Base-by-base conservation (phyloP, 2,329 filamentous ascomycete genomes). In the Davidsoniella australis region DNA sequence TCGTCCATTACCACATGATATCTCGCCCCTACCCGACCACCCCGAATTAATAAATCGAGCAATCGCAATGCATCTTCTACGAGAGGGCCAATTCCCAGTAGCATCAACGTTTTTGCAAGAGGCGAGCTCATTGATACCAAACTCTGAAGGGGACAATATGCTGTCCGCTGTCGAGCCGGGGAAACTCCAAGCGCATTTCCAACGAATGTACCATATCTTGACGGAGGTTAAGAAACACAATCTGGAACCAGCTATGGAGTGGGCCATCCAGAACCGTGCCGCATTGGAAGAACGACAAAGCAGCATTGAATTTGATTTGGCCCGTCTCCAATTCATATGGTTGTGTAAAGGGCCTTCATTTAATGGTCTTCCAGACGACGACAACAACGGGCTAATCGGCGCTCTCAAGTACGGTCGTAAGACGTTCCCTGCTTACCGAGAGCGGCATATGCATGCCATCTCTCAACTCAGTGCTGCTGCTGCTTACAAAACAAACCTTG, bases 241-340 rank as follows among this genome's bases (percentile, higher is more conserved):
- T 57, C 73, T 96, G 1, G 63, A 74, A 0, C 85, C 87, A 0
- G 91, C 91, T 1, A 96, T 98, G 20, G 67, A 75, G 49, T 98
- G 91, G 91, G 85, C 91, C 0, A 71, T 78, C 37, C 61, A 71
- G 23, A 82, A 95, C 58, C 80, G 78, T 52, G 63, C 65, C 4
- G 70, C 78, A 23, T 71, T 98, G 2, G 86, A 94, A 59, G 73
- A 75, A 3, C 76, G 86, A 44, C 89, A 88, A 2, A 94, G 86
- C 59, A 94, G 94, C 57, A 75, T 98, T 2, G 89, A 96, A 61
- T 98, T 96, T 55, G 89, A 98, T 59, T 77, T 98, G 2, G 85
- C 81, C 65, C 83, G 86, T 55, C 70, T 96, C 16, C 86, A 94
- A 57, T 98, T 85, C 58, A 75, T 96, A 33, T 89, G 85, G 75